Conservation (phyloP, 805 yeast genomes). For the Millerago galiae region DNA sequence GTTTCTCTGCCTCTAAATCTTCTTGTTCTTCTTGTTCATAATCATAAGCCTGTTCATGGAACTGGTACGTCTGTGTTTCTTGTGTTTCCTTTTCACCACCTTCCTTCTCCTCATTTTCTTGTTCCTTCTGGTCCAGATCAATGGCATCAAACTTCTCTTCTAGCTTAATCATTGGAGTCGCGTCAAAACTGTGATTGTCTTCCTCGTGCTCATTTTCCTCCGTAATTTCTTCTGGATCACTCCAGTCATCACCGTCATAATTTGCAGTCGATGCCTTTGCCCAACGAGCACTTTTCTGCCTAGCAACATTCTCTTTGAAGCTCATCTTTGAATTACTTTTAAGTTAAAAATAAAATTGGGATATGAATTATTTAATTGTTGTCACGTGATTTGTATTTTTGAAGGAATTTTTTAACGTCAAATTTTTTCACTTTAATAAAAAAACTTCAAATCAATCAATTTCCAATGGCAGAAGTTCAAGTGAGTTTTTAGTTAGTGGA, state of each 20-base stretch:
- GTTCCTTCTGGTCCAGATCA: constrained; percentile 1
- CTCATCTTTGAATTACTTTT: constrained; percentile 2
- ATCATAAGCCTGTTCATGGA: constrained; percentile 6
- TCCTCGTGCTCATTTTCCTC: constrained; percentile 4
- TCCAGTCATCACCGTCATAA: constrained; percentile 38
- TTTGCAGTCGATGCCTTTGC: constrained; percentile 33
- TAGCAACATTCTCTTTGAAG: constrained; percentile 23
- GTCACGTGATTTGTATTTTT: not conserved
- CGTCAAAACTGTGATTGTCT: constrained; percentile 2
- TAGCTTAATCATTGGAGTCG: constrained; percentile 3
- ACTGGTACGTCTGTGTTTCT: constrained; percentile 2
- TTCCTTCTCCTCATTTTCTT: constrained; percentile 13
- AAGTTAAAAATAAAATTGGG: not conserved
- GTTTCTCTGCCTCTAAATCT: not conserved
- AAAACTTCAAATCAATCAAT: not conserved
- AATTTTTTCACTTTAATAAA: not conserved
- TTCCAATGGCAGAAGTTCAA: constrained; percentile 6
- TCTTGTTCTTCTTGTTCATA: constrained; percentile 2
- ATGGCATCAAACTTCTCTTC: constrained; percentile 3
- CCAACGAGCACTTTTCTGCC: constrained; percentile 37
- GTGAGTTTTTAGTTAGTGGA: not conserved
- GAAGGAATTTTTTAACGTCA: not conserved
- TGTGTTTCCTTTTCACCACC: constrained; percentile 18
- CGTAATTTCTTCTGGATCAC: constrained; percentile 15
- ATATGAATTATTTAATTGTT: not conserved